phyloP scores from a whole-genome alignment of 495 filamentous ascomycete genomes.

The Penicillium chermesinum region DNA sequence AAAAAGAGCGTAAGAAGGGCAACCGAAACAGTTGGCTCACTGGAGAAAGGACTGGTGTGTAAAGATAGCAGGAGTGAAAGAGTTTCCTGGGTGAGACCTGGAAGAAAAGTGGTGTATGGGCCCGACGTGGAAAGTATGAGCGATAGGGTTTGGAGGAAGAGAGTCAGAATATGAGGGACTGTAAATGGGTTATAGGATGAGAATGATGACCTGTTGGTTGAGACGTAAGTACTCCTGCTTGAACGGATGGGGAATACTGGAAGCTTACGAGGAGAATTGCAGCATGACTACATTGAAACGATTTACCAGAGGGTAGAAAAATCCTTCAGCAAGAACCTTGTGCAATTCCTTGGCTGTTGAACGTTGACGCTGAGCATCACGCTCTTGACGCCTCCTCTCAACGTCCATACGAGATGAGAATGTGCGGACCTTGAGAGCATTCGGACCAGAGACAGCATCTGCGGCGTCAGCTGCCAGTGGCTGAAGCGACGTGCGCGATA shows the following conservation, averaged over 20 bases:
- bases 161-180: constrained; percentile 42
- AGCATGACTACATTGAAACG: constrained; percentile 44
- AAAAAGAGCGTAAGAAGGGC: constrained; percentile 75
- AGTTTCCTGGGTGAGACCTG: constrained; percentile 41
- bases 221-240: background rate
- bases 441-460: constrained; percentile 70
- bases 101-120: constrained; percentile 40
- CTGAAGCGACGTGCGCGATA: constrained; percentile 66
- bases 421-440: constrained; percentile 76
- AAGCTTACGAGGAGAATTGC: constrained; percentile 33
- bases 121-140: constrained; percentile 48
- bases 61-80: constrained; percentile 43
- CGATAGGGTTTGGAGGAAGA: constrained; percentile 49
- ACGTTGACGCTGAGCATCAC: constrained; percentile 36
- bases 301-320: constrained; percentile 73
- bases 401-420: constrained; percentile 70
- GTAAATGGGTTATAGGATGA: constrained; percentile 38
- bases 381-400: constrained; percentile 55
- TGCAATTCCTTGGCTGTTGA: constrained; percentile 70
- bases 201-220: constrained; percentile 23
- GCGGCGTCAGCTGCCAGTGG: constrained; percentile 66
- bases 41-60: constrained; percentile 37
- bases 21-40: constrained; percentile 60
- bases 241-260: too few species aligned
- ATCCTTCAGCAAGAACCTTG: constrained; percentile 65